Base-by-base conservation (phyloP, 2,329 filamentous ascomycete species). In the Hypoxylon sp. region DNA sequence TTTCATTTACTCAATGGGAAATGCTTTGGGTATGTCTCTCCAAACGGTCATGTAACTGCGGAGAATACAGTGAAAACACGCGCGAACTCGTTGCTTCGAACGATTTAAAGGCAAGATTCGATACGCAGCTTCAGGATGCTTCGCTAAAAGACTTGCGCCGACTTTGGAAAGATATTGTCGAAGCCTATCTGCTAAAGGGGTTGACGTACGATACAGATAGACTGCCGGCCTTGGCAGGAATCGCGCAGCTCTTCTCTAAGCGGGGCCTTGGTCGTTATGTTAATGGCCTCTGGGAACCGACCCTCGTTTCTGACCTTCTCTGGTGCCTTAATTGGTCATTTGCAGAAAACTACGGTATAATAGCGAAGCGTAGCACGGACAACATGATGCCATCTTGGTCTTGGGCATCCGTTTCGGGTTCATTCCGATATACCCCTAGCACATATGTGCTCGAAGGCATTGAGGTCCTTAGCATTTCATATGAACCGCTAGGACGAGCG, bases 1-100 rank as follows among this genome's bases (percentile, higher is more conserved):
- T 73, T 11, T 60, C 64, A 10, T 74, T 74, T 46, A 74, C 72
- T 1, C 48, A 62, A 3, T 73, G 66, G 71, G 71, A 73, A 35
- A 69, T 67, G 31, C 67, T 71, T 8, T 71, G 65, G 69, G 58
- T 71, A 11, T 74, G 71, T 17, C 53, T 55, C n/a, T 51, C 51
- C 9, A 60, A 54, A 4, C 42, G 51, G 6, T 44, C 59, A 1
- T 73, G 72, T 17, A 73, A 67, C 17, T 74, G 71, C 33, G 71
- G 69, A 17, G 35, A 65, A 52, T 69, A 58, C 26, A 69, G 50
- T 37, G 59, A 69, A 48, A 29, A 62, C 31, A 69, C 55, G 22
- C 66, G 64, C 17, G 60, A 63, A 10, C 26, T 74, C 11, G 54
- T 66, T 35, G 44, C 60, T 11, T 57, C 66, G 50, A 67, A 69